Evolutionary conservation across 129 eudicot genomes (phyloP).

Genomic region (Scalesia atractyloides): DNA sequence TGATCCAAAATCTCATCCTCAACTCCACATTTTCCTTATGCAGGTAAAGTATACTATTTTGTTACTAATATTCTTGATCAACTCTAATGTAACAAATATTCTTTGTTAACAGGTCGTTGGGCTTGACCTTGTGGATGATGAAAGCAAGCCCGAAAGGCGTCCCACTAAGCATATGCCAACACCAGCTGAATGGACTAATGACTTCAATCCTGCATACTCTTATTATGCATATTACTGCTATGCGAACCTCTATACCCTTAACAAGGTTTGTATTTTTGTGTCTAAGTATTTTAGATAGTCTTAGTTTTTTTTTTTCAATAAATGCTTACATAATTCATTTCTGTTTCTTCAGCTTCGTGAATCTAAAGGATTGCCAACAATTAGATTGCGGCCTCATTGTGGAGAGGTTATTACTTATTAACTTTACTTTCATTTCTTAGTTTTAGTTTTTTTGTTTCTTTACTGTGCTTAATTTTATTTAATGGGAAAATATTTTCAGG

Average conservation of each 20-base stretch:
- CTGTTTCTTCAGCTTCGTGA: slow-evolving; percentile 81
- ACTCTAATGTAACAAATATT: not conserved
- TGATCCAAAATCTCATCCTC: slow-evolving; percentile 69
- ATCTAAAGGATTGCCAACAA: slow-evolving; percentile 93
- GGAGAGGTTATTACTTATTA: slow-evolving; percentile 81
- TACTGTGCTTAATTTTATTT: slow-evolving; percentile 6
- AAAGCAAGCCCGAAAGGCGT: slow-evolving; percentile 71
- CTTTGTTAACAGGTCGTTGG: slow-evolving; percentile 58
- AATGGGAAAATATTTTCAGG: slow-evolving; percentile 49
- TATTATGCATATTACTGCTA: slow-evolving; percentile 73
- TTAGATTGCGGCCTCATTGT: slow-evolving; percentile 92
- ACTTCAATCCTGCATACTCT: slow-evolving; percentile 67
- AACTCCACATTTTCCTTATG: slow-evolving; percentile 62
- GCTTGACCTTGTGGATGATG: slow-evolving; percentile 74
- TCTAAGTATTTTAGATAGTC: too few relatives aligned
- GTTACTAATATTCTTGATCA: not conserved
- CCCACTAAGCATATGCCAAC: slow-evolving; percentile 83
- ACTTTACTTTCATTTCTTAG: slow-evolving; percentile 22
- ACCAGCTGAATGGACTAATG: slow-evolving; percentile 74
- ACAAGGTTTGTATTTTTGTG: slow-evolving; percentile 43
- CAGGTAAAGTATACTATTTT: slow-evolving; percentile 42
- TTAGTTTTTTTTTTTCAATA: not conserved
- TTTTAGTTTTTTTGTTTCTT: not conserved
- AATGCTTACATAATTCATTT: not conserved
- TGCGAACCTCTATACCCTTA: slow-evolving; percentile 67